Evolutionary conservation across 306 rosid genomes (phyloP), one percentile per base, ranked within the genome.

Genomic region (Lupinus albus): DNA sequence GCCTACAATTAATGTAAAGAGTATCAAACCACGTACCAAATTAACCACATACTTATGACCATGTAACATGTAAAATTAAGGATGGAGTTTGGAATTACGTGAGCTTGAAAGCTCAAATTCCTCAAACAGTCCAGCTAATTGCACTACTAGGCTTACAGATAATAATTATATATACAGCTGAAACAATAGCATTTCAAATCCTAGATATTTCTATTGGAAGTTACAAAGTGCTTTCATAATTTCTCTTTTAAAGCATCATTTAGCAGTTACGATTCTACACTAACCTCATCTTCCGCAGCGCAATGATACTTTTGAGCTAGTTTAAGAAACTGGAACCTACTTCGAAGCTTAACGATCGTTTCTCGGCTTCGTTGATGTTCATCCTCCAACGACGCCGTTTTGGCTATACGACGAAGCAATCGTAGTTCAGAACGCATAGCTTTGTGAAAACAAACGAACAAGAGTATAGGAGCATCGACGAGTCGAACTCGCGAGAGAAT

Each of bases 221-320:
- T 25, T 25, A 25, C 4, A 25, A 25, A 25, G 3, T 25, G 28
- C 28, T 25, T 25, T 25, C 28, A 25, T 25, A 25, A 25, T 2
- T 0, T 25, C 0, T 25, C 3, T 25, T 25, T 25, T 1, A 2
- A 3, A 25, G 30, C 4, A 25, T 2, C 30, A 25, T 25, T 25
- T 25, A 0, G 2, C 30, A 25, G 30, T 25, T 1, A 25, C 4
- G 2, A 25, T 25, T 25, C 4, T 25, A 25, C 30, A 64, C 79
- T 72, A 2, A 86, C 98, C 98, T 88, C 96, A 45, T 93, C 97
- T 73, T 93, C 98, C 0, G 94, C 87, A 38, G 84, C 85, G 17
- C 88, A 82, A 71, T 90, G 99, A 74, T 86, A 88, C 76, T 85
- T 69, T 6, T 60, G 73, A 75, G 78, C 92, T 53, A 93, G 73